Evolutionary conservation across 345 rosid species (phyloP).

Genomic region (Populus davidiana): DNA sequence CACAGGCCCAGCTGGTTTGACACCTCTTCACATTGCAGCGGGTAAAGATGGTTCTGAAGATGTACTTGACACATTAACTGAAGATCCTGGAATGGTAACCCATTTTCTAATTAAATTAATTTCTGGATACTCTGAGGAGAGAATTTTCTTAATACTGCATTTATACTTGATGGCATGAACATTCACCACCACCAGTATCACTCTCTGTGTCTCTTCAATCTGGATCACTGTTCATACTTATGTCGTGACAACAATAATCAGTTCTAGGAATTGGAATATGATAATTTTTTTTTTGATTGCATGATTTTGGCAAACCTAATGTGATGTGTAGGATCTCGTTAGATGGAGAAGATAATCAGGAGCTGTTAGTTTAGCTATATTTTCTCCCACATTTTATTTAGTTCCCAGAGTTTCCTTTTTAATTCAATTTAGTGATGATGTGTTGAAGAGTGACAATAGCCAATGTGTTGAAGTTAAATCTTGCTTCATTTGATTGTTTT

Average conservation of each 20-base stretch:
- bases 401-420: background rate
- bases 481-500: background rate
- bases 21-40: conserved; percentile 98
- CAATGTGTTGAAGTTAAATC: background rate
- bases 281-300: background rate
- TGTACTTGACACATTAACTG: conserved; percentile 73
- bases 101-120: conserved; percentile 1
- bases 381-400: background rate
- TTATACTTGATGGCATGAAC: background rate
- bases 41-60: conserved; percentile 98
- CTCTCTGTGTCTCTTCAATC: background rate
- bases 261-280: background rate
- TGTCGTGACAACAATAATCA: background rate
- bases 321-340: background rate
- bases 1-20: conserved; percentile 90
- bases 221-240: background rate
- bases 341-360: background rate
- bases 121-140: background rate
- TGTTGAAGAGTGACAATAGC: background rate
- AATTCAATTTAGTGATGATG: background rate
- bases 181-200: background rate
- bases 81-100: conserved; percentile 86
- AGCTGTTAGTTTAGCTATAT: background rate
- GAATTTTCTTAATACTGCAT: background rate
- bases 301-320: background rate